Conservation (phyloP, 495 filamentous ascomycete species). For the Antarctomyces pellizariae region DNA sequence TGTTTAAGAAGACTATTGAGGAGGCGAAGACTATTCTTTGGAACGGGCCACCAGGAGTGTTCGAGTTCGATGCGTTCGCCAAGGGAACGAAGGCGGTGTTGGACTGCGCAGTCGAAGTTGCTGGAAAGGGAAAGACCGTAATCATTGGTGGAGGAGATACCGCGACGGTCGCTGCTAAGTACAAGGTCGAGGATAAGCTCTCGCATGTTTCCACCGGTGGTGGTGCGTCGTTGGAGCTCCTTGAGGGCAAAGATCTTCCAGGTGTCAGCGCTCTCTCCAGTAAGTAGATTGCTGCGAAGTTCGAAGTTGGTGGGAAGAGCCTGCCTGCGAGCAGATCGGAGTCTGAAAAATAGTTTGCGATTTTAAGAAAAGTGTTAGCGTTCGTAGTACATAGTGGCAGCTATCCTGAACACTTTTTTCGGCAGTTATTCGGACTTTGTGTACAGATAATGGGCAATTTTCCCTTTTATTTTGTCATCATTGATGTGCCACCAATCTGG, state of each 20-base stretch:
- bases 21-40: slow-evolving; percentile 92
- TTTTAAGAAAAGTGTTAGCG: slow-evolving; percentile 2
- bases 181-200: slow-evolving; percentile 82
- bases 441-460: no score
- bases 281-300: no score
- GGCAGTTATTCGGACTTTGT: no score
- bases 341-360: no score
- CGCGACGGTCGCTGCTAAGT: slow-evolving; percentile 93
- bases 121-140: slow-evolving; percentile 63
- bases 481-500: no score
- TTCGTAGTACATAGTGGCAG: slow-evolving; percentile 9
- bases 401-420: no score
- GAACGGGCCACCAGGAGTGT: slow-evolving; percentile 95
- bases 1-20: slow-evolving; percentile 65
- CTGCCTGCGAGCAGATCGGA: no score
- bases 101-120: slow-evolving; percentile 61
- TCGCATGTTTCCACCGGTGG: slow-evolving; percentile 96
- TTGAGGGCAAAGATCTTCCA: slow-evolving; percentile 93
- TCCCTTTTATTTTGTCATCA: no score
- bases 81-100: slow-evolving; percentile 75
- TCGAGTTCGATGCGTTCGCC: slow-evolving; percentile 89
- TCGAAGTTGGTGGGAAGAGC: no score
- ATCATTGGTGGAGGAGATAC: slow-evolving; percentile 98
- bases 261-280: slow-evolving; percentile 86
- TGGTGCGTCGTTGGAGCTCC: slow-evolving; percentile 80